phyloP scores from a whole-genome alignment of 208 protist genomes.

The Wallacemonas sp. region DNA sequence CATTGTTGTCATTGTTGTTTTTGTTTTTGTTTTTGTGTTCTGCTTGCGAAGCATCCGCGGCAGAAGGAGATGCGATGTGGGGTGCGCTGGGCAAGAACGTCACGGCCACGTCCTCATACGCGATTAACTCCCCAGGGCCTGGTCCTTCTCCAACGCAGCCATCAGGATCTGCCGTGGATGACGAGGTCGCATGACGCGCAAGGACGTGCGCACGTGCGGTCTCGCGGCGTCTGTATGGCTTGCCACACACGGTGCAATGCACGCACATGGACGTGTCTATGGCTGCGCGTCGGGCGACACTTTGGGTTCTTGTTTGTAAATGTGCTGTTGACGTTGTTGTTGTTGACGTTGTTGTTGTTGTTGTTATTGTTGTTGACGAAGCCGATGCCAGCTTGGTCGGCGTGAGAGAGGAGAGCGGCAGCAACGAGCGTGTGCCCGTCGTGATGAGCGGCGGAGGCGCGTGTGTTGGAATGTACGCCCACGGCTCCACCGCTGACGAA shows the following conservation, averaged over 20 bases:
- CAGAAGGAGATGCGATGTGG: no score
- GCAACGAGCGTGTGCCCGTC: conserved; percentile 40
- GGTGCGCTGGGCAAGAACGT: not conserved
- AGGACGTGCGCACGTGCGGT: conserved; percentile 54
- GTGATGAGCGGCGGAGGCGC: conserved; percentile 49
- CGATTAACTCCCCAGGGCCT: conserved; percentile 52
- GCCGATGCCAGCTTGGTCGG: not conserved
- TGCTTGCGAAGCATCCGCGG: no score
- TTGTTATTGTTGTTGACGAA: not conserved
- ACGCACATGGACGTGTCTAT: conserved; percentile 42
- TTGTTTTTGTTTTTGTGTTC: no score
- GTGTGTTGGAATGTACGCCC: conserved; percentile 52
- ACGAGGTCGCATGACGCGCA: conserved; percentile 26
- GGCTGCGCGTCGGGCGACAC: conserved; percentile 25
- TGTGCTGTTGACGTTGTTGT: no score
- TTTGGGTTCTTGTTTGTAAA: conserved; percentile 1
- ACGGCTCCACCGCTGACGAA: no score
- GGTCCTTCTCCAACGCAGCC: conserved; percentile 44
- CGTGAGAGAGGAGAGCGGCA: conserved; percentile 1
- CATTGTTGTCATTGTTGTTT: no score
- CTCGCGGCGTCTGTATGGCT: conserved; percentile 36
- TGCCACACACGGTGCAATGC: conserved; percentile 67
- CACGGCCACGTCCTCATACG: conserved; percentile 24
- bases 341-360: not conserved
- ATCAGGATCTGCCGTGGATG: not conserved